These are phyloP conservation scores for Zygosaccharomyces siamensis DNA, from an alignment of 805 yeast genomes.

Conservation along the genomic window DNA sequence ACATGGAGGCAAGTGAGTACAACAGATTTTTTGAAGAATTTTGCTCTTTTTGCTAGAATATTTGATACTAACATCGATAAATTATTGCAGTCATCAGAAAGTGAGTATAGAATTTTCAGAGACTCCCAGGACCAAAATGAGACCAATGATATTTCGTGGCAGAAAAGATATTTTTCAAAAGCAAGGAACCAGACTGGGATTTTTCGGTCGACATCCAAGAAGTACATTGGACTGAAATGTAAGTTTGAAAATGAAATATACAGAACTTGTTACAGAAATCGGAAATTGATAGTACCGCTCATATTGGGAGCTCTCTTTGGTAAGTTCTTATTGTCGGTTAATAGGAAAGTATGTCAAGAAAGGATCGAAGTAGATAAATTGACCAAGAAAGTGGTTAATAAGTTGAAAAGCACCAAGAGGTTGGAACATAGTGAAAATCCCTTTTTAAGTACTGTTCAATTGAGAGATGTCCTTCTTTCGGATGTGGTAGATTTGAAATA, in stretches of 20 bases:
- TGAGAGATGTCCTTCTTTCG: conserved; percentile 58
- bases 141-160: conserved; percentile 38
- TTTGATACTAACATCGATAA: conserved; percentile 26
- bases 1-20: conserved; percentile 70
- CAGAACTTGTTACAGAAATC: conserved; percentile 34
- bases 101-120: conserved; percentile 38
- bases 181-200: conserved; percentile 40
- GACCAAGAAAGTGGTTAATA: conserved; percentile 45
- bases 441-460: conserved; percentile 64
- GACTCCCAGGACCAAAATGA: conserved; percentile 36
- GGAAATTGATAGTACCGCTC: conserved; percentile 15
- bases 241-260: conserved; percentile 49
- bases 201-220: conserved; percentile 71
- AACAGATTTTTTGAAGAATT: conserved; percentile 9
- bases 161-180: conserved; percentile 37
- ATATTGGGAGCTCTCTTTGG: conserved; percentile 15
- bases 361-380: conserved; percentile 43
- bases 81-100: conserved; percentile 25
- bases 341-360: conserved; percentile 37
- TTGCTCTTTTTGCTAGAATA: conserved; percentile 1
- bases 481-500: conserved; percentile 25
- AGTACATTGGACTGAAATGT: conserved; percentile 55
- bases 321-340: conserved; percentile 34
- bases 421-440: conserved; percentile 8
- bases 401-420: conserved; percentile 45